Evolutionary conservation across 2,329 filamentous ascomycete species (phyloP), one percentile per base, ranked within the genome.

Genomic region (Stenocarpella maydis): DNA sequence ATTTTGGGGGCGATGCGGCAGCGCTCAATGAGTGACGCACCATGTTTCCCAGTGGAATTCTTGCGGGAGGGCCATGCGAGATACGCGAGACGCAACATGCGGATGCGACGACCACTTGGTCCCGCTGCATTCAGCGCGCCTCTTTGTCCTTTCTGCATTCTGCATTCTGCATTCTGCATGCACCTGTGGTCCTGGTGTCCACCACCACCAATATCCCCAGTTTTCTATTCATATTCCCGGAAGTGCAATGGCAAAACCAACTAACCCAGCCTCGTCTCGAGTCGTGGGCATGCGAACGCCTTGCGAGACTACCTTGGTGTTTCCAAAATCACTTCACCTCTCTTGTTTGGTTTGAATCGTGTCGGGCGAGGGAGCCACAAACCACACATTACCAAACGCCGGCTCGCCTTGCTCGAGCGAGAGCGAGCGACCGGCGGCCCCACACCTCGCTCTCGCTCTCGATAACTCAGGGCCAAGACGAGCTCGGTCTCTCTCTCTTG

Each of bases 371-470:
- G 19, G 26, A 61, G 26, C 26, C 26, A 47, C 26, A 61, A 47
- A 61, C 19, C 55, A 61, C 55, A 61, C n/a, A 21, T 47, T 10
- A 41, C 41, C 43, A 63, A 63, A 63, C 28, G 49, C 37, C 43
- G 58, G 43, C 58, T 63, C 39, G 39, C 4, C 55, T 31, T 60
- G 39, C 55, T 45, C 9, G 15, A 14, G 55, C 55, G 55, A 60
- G 39, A 60, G 39, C 55, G 55, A 60, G 55, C 54, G 8, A 12
- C 9, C 9, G 9, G 21, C 45, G 28, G 24, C 55, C n/a, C n/a
- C n/a, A n/a, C n/a, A n/a, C n/a, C n/a, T 60, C 55, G 55, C 55
- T 60, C 55, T 60, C 55, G 55, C 55, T 60, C 55, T 60, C 55
- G 55, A 60, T 31, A 60, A 60, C 39, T 26, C 26, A n/a, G 39